Evolutionary conservation across 306 rosid species (phyloP), one percentile per base, ranked within the genome.

Genomic region (Dryas drummondii): DNA sequence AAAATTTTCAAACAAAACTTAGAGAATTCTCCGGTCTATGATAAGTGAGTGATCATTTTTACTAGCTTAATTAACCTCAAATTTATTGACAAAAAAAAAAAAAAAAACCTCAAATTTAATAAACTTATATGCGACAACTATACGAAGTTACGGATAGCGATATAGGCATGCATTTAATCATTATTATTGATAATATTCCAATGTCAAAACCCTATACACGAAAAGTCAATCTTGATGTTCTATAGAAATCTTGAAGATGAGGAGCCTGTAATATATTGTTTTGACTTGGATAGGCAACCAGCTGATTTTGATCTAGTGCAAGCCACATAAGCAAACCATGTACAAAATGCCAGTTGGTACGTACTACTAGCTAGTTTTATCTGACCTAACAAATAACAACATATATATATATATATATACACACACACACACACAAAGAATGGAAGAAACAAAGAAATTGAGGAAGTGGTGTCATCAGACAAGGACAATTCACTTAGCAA

Each of bases 241-340:
- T 15, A 44, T 58, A 27, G 11, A 73, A 41, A 59, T 58, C 41
- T 59, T 27, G 41, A 60, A 68, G 44, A 68, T 19, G 47, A 40
- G 56, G 60, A 40, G 46, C 62, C 37, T 32, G 37, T 32, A 32
- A 32, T 1, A 32, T 32, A 32, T 68, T 12, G 52, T 22, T 27
- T 27, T 16, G 64, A 73, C 64, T 26, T 8, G 7, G 51, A 41
- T 62, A 52, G 27, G 47, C 56, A 45, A 42, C 42, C 15, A 16
- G 27, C 9, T 32, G 45, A 51, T 54, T 49, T 47, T 47, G 53
- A 67, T 47, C 27, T n/a, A 79, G 69, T 66, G 82, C 78, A 66
- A 57, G 41, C 78, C 72, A 22, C 37, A 14, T 66, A 61, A 64
- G 59, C 73, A 71, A 65, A 10, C 37, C 16, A 40, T 13, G 8